phyloP scores from a whole-genome alignment of 2,329 filamentous ascomycete species.

The Cadophora sp. region DNA sequence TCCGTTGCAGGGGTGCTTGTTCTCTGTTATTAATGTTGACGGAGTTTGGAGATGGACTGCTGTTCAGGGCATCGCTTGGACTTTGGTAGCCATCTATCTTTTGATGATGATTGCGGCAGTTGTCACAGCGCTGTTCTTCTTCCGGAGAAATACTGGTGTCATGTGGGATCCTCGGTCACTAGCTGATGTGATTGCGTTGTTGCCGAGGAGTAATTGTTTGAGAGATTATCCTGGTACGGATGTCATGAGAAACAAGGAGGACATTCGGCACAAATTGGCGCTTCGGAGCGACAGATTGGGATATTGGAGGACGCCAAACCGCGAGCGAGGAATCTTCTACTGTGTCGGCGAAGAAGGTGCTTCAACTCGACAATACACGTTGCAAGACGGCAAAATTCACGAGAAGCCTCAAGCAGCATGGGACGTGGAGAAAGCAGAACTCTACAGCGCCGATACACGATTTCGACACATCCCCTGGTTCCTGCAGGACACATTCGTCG shows the following conservation, averaged over 20 bases:
- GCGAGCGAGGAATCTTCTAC: slow-evolving; percentile 73
- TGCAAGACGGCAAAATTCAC: slow-evolving; percentile 54
- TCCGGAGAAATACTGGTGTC: slow-evolving; percentile 72
- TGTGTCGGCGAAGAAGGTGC: slow-evolving; percentile 72
- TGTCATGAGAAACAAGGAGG: slow-evolving; percentile 57
- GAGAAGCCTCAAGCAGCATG: slow-evolving; percentile 44
- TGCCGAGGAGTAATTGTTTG: slow-evolving; percentile 81
- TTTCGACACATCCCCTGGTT: slow-evolving; percentile 80
- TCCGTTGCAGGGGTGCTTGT: slow-evolving; percentile 80
- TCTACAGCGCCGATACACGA: slow-evolving; percentile 51
- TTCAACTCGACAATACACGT: slow-evolving; percentile 57
- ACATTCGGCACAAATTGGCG: slow-evolving; percentile 60
- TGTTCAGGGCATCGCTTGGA: slow-evolving; percentile 80
- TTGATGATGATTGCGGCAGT: slow-evolving; percentile 65
- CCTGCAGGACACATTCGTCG: slow-evolving; percentile 69
- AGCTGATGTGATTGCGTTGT: slow-evolving; percentile 79
- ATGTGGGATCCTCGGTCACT: slow-evolving; percentile 86
- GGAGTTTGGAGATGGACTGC: slow-evolving; percentile 80
- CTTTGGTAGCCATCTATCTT: slow-evolving; percentile 75
- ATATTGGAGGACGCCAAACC: slow-evolving; percentile 79
- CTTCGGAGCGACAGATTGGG: slow-evolving; percentile 76
- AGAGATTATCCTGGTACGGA: slow-evolving; percentile 75
- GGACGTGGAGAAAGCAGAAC: slow-evolving; percentile 38
- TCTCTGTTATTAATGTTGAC: slow-evolving; percentile 66
- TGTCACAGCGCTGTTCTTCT: slow-evolving; percentile 69